Evolutionary conservation across 176 grass and related monocot genomes (phyloP).

Genomic region (Oryza longistaminata): DNA sequence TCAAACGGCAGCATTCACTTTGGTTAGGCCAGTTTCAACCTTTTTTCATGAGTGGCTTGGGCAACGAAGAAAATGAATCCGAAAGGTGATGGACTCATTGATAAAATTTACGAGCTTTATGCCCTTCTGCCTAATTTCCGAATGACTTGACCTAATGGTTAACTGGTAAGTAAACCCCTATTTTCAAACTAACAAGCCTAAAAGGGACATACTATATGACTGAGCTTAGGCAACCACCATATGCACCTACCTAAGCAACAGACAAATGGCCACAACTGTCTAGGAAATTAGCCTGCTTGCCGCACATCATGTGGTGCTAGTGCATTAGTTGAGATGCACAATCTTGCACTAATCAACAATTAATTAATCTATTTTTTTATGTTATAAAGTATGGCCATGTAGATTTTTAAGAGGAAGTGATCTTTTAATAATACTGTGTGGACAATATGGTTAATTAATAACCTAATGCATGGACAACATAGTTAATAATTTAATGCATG

Average conservation of each 20-base stretch:
- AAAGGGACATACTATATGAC: conserved; percentile 30
- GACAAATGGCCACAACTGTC: conserved; percentile 7
- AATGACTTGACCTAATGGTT: conserved; percentile 31
- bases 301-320: conserved; percentile 12
- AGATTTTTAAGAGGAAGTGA: neutral
- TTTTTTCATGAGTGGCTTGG: conserved; percentile 10
- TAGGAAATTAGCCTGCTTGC: conserved; percentile 2
- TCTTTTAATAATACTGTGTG: neutral
- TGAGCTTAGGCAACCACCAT: conserved; percentile 43
- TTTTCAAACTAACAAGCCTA: conserved; percentile 32
- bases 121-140: conserved; percentile 50
- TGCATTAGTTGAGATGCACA: conserved; percentile 38
- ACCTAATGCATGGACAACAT: neutral
- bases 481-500: neutral
- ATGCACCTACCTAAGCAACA: conserved; percentile 15
- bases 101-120: conserved; percentile 26
- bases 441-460: conserved; percentile 21
- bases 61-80: conserved; percentile 5
- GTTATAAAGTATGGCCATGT: neutral
- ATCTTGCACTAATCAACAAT: conserved; percentile 25
- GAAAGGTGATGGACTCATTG: neutral
- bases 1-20: conserved; percentile 41
- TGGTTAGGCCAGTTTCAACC: conserved; percentile 40
- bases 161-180: conserved; percentile 27
- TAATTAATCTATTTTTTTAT: neutral